Conservation (phyloP, 208 protist genomes). For the Leishmania martiniquensis region DNA sequence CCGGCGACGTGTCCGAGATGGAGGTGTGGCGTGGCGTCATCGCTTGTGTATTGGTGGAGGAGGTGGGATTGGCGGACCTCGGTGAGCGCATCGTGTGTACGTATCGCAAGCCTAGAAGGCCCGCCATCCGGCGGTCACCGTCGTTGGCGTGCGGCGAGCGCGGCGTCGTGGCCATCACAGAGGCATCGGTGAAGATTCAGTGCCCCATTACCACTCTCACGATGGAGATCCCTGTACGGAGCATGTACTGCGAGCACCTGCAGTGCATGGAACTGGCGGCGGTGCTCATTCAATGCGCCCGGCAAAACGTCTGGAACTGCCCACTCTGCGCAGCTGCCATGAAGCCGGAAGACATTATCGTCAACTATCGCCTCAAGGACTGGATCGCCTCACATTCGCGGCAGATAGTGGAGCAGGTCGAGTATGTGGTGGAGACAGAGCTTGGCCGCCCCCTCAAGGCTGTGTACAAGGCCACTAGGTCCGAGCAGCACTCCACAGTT, state of each 20-base stretch:
- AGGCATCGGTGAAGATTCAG: conserved; percentile 48
- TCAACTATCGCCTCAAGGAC: conserved; percentile 79
- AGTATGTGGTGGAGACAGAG: conserved; percentile 65
- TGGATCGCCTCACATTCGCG: conserved; percentile 59
- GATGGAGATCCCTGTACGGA: conserved; percentile 67
- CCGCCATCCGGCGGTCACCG: neutral
- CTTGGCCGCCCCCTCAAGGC: conserved; percentile 17
- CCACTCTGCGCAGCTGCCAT: conserved; percentile 72
- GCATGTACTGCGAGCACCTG: conserved; percentile 70
- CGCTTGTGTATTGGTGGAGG: conserved; percentile 72
- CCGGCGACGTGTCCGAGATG: conserved; percentile 43
- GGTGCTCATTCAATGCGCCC: conserved; percentile 60
- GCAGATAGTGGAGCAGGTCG: conserved; percentile 33
- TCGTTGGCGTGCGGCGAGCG: neutral
- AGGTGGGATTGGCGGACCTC: conserved; percentile 37
- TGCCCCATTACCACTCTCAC: conserved; percentile 73
- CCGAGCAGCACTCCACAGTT: neutral
- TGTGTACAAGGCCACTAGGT: neutral
- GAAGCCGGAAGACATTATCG: conserved; percentile 51
- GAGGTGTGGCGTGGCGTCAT: conserved; percentile 76
- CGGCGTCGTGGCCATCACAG: conserved; percentile 49
- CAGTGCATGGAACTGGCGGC: conserved; percentile 84
- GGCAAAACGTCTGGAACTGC: conserved; percentile 87
- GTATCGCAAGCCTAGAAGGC: conserved; percentile 23
- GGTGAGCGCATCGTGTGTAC: conserved; percentile 43